A percentile compares a stretch with the other conserved stretches of the same genome.
phyloP scores from a whole-genome alignment of 352 stramenopile genomes.

The Elongisporangium prolatum region DNA sequence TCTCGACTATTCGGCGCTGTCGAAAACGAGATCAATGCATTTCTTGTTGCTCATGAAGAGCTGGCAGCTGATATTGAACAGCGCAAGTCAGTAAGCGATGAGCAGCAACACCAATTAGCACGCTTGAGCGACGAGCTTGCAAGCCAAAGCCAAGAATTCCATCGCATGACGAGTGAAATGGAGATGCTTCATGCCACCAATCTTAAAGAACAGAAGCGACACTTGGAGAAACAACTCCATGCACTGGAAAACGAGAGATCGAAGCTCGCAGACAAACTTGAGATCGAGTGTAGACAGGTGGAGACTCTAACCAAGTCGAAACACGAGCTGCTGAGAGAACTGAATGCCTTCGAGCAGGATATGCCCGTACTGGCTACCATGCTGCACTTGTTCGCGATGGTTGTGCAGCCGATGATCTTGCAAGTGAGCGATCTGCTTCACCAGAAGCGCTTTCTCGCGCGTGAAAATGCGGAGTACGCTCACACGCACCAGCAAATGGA shows the following conservation, averaged over 20 bases:
- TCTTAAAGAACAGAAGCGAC: conserved; percentile 31
- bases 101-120: conserved; percentile 14
- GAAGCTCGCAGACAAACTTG: conserved; percentile 19
- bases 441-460: conserved; percentile 50
- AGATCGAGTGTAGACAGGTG: conserved; percentile 14
- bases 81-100: conserved; percentile 11
- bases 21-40: conserved; percentile 15
- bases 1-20: conserved; percentile 10
- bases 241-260: conserved; percentile 40
- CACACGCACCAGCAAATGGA: conserved; percentile 48
- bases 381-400: conserved; percentile 52
- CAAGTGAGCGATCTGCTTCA: conserved; percentile 59
- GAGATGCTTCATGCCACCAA: conserved; percentile 34
- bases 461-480: conserved; percentile 43
- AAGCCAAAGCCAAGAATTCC: conserved; percentile 28
- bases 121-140: conserved; percentile 27
- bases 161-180: conserved; percentile 30
- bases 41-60: conserved; percentile 15
- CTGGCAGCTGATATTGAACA: conserved; percentile 19
- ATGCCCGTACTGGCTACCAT: conserved; percentile 39
- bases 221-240: conserved; percentile 18
- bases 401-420: conserved; percentile 50
- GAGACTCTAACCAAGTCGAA: conserved; percentile 12
- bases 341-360: conserved; percentile 36
- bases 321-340: conserved; percentile 18